Evolutionary conservation across 805 yeast species (phyloP).

Genomic region (Pichia nanzhaoensis): DNA sequence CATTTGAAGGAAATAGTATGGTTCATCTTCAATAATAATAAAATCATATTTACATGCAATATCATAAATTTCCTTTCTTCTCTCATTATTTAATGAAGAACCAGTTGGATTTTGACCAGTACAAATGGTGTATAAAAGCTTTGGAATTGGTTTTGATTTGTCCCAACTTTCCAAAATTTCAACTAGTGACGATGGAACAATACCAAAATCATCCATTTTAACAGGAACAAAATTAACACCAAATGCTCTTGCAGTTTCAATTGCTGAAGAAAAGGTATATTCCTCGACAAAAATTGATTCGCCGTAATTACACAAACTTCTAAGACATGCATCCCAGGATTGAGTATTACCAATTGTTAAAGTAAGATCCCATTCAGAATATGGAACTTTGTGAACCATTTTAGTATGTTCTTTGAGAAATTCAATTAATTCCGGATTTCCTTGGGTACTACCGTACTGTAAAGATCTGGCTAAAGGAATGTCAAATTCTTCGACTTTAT

Average conservation of each 20-base stretch:
- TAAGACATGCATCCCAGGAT: conserved; percentile 80
- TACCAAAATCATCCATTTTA: conserved; percentile 58
- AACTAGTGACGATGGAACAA: conserved; percentile 52
- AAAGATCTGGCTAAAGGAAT: conserved; percentile 77
- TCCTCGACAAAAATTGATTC: conserved; percentile 72
- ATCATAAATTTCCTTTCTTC: conserved; percentile 71
- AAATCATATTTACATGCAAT: conserved; percentile 82
- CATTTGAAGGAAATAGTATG: conserved; percentile 95
- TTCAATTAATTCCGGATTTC: conserved; percentile 61
- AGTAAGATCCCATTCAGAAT: conserved; percentile 68
- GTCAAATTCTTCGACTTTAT: conserved; percentile 43
- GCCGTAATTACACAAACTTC: conserved; percentile 50
- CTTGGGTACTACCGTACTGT: conserved; percentile 86
- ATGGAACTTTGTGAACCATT: conserved; percentile 42
- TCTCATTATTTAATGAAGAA: conserved; percentile 65
- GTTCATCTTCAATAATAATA: conserved; percentile 89
- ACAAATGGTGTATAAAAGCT: conserved; percentile 80
- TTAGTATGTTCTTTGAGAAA: conserved; percentile 75
- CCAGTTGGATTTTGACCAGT: conserved; percentile 99
- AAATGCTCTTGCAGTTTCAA: conserved; percentile 58
- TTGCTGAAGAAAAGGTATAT: conserved; percentile 67
- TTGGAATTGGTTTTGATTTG: conserved; percentile 55
- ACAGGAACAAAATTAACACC: conserved; percentile 61
- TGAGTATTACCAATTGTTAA: conserved; percentile 84
- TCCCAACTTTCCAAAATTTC: conserved; percentile 57